Conservation (phyloP, 2,329 filamentous ascomycete species). For the Diplodia mutila region DNA sequence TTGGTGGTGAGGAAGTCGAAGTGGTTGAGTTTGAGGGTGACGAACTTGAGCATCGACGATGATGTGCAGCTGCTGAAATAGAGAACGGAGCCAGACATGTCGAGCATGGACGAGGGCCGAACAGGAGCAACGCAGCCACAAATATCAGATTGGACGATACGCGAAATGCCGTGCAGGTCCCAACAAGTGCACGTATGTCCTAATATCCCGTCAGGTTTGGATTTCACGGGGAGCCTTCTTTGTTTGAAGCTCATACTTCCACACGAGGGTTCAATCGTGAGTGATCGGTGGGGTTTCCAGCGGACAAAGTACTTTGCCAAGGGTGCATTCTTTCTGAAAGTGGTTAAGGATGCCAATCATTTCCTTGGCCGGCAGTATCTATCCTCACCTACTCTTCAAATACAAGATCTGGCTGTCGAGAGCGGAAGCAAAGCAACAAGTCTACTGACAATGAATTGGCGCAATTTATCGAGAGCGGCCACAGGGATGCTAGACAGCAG, state of each 20-base stretch:
- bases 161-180: background rate
- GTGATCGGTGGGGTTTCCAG: background rate
- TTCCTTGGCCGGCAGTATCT: background rate
- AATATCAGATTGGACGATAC: background rate
- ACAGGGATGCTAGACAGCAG: no score
- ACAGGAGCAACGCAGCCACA: background rate
- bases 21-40: constrained; percentile 30
- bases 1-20: constrained; percentile 28
- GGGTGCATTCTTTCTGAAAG: background rate
- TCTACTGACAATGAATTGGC: no score
- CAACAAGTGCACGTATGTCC: background rate
- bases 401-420: background rate
- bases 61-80: background rate
- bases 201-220: background rate
- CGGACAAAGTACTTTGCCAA: background rate
- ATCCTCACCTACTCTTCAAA: no score
- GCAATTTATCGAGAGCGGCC: background rate
- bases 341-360: background rate
- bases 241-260: background rate
- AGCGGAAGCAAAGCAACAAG: background rate
- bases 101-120: background rate
- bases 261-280: background rate
- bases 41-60: constrained; percentile 25
- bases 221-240: background rate
- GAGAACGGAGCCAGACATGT: background rate